Percentiles rank a stretch among this genome's conserved stretches.
Conservation (phyloP, 257 asterid genomes). For the Solanum sejunctum region DNA sequence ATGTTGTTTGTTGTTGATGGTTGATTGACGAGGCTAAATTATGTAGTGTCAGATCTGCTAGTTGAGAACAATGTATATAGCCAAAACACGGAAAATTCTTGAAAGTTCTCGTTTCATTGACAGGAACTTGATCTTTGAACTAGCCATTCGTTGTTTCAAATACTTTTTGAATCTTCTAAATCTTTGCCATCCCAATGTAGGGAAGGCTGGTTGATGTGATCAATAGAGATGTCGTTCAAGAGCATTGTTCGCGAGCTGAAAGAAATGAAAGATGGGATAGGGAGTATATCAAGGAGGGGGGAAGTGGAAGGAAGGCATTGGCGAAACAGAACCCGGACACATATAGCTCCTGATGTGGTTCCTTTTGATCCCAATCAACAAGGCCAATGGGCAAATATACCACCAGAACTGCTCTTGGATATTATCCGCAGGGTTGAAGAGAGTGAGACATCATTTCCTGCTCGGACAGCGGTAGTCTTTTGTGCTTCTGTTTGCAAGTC, state of each 20-base stretch:
- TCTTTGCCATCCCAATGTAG: not conserved
- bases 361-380: conserved; percentile 4
- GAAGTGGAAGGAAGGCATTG: conserved; percentile 6
- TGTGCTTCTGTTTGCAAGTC: conserved; percentile 19
- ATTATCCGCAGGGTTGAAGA: conserved; percentile 15
- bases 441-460: conserved; percentile 17
- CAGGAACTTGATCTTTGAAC: not conserved
- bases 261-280: conserved; percentile 19
- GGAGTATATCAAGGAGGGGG: conserved; percentile 15
- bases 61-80: not conserved
- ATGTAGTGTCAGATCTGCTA: not conserved
- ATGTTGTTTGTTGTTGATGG: not conserved
- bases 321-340: conserved; percentile 5
- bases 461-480: conserved; percentile 9
- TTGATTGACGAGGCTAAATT: not conserved
- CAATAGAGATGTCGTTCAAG: conserved; percentile 11
- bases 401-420: conserved; percentile 21
- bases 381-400: conserved; percentile 18
- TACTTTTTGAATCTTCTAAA: not conserved
- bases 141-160: not conserved
- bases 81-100: not conserved
- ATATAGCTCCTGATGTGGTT: conserved; percentile 8
- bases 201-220: not conserved
- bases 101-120: not conserved
- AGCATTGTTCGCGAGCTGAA: conserved; percentile 14